Evolutionary conservation across 2,329 filamentous ascomycete species (phyloP).

Genomic region (Stromatinia cepivora): DNA sequence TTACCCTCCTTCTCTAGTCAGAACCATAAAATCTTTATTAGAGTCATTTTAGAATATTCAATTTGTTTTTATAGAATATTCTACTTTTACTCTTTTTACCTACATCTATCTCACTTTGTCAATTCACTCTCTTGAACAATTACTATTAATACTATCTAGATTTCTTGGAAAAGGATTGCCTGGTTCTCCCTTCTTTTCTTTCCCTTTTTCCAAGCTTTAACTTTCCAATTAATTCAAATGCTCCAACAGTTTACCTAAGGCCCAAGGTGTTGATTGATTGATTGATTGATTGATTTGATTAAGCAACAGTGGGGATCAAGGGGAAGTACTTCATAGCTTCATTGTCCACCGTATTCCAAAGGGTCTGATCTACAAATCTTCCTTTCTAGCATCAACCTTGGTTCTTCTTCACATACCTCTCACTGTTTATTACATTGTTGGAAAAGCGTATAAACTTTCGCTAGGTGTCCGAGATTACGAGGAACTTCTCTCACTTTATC

Average conservation of each 20-base stretch:
- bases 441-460: not conserved
- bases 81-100: not conserved
- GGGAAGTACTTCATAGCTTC: slow-evolving; percentile 18
- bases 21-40: not conserved
- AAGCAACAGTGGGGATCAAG: slow-evolving; percentile 8
- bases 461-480: not conserved
- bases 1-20: not conserved
- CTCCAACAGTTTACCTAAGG: not conserved
- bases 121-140: not conserved
- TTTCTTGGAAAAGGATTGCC: not conserved
- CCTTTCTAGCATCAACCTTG: slow-evolving; percentile 21
- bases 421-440: not conserved
- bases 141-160: not conserved
- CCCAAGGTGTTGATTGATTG: slow-evolving; percentile 6
- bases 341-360: slow-evolving; percentile 18
- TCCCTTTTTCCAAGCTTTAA: not conserved
- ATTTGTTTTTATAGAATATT: not conserved
- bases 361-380: slow-evolving; percentile 22
- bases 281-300: slow-evolving; percentile 12
- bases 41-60: no score
- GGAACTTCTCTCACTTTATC: slow-evolving; percentile 4
- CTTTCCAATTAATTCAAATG: not conserved
- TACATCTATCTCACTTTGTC: not conserved
- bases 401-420: not conserved
- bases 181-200: not conserved